Percentiles rank a stretch among this genome's conserved stretches.
phyloP scores from a whole-genome alignment of 148 eudicot genomes.

The Fagopyrum tataricum region DNA sequence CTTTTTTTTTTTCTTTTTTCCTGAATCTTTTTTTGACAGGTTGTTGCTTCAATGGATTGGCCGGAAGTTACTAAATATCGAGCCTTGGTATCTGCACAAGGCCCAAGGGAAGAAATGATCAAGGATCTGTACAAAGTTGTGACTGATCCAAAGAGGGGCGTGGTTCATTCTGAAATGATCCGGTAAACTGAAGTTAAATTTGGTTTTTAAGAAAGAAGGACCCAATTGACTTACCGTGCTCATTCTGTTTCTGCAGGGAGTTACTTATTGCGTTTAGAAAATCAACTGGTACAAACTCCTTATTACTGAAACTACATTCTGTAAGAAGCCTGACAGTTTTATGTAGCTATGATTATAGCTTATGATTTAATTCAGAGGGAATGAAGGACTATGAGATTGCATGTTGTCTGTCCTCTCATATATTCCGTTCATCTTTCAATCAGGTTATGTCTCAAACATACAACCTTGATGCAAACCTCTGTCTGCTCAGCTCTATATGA shows the following conservation, averaged over 20 bases:
- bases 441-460: too few relatives aligned
- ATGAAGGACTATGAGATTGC: too few relatives aligned
- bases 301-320: too few relatives aligned
- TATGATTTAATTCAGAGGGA: too few relatives aligned
- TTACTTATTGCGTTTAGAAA: conserved; percentile 30
- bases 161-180: conserved; percentile 52
- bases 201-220: background rate
- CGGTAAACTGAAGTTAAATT: conserved; percentile 26
- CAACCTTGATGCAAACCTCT: too few relatives aligned
- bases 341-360: too few relatives aligned
- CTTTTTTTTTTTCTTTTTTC: background rate
- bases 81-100: conserved; percentile 65
- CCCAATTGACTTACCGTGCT: background rate
- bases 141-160: conserved; percentile 33
- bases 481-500: too few relatives aligned
- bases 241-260: conserved; percentile 42
- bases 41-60: conserved; percentile 95
- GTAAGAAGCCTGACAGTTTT: too few relatives aligned
- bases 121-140: conserved; percentile 42
- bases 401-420: too few relatives aligned
- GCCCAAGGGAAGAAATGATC: conserved; percentile 59
- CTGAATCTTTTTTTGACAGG: conserved; percentile 28
- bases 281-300: conserved; percentile 23
- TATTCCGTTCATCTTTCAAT: too few relatives aligned
- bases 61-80: conserved; percentile 66